These are phyloP conservation scores for Cucurbita moschata DNA, from an alignment of 306 rosid genomes.

Conservation along the genomic window DNA sequence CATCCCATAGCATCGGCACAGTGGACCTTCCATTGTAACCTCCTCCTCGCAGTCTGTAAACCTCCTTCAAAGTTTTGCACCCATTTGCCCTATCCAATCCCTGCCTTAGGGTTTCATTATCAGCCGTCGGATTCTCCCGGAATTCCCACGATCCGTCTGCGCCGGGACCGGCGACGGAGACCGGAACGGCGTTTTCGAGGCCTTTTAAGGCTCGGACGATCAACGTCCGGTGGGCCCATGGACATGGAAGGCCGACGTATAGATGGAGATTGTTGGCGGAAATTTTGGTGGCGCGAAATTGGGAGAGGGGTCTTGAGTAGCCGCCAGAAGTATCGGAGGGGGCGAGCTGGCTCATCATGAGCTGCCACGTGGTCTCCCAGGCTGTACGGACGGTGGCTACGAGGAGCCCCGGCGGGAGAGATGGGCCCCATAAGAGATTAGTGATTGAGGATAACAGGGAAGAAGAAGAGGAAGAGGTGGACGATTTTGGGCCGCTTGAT, in stretches of 20 bases:
- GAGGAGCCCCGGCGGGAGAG: conserved; percentile 74
- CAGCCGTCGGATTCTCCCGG: not conserved
- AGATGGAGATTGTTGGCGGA: conserved; percentile 37
- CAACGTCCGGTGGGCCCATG: conserved; percentile 94
- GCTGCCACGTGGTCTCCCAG: conserved; percentile 75
- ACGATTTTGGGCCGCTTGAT: conserved; percentile 7
- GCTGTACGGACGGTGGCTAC: conserved; percentile 64
- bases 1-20: conserved; percentile 76
- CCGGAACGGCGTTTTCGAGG: conserved; percentile 50
- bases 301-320: conserved; percentile 61
- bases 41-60: conserved; percentile 40
- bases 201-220: conserved; percentile 77
- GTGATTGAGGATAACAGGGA: conserved; percentile 31
- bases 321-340: conserved; percentile 68
- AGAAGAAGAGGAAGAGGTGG: conserved; percentile 17
- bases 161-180: conserved; percentile 64
- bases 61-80: conserved; percentile 45
- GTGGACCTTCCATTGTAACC: conserved; percentile 69
- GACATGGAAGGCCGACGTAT: conserved; percentile 78
- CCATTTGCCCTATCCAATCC: conserved; percentile 50
- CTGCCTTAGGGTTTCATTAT: conserved; percentile 17
- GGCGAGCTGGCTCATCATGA: conserved; percentile 93
- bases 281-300: conserved; percentile 33
- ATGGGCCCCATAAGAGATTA: conserved; percentile 79
- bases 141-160: conserved; percentile 81